Conservation (phyloP, 208 protist species). For the Tritrichomonas foetus region DNA sequence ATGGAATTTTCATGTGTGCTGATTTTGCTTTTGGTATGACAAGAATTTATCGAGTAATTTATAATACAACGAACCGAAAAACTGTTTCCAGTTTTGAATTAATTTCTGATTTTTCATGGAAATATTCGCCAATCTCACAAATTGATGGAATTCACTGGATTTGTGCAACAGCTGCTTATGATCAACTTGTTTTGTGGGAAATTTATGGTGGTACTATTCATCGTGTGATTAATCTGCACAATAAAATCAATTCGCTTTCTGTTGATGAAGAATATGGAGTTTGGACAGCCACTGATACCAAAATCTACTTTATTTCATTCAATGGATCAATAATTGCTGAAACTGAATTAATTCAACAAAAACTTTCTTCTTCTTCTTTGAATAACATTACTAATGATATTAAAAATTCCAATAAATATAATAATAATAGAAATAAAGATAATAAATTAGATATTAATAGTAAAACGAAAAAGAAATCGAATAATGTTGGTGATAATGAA, state of each 20-base stretch:
- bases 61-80: not conserved
- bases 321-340: no score
- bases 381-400: no score
- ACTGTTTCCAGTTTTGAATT: not conserved
- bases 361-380: no score
- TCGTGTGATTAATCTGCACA: not conserved
- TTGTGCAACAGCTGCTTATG: not conserved
- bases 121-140: not conserved
- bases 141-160: constrained; percentile 11
- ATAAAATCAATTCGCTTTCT: not conserved
- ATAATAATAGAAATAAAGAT: no score
- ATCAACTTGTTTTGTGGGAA: not conserved
- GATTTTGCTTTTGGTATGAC: not conserved
- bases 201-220: not conserved
- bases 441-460: no score
- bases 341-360: no score
- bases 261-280: not conserved
- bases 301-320: not conserved
- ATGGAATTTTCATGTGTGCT: not conserved
- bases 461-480: no score
- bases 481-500: no score
- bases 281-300: not conserved
- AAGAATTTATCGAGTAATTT: not conserved
- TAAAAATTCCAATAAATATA: no score
- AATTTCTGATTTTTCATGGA: not conserved